Conservation (phyloP, 2,329 filamentous ascomycete species). For the Exophiala alcalophila region DNA sequence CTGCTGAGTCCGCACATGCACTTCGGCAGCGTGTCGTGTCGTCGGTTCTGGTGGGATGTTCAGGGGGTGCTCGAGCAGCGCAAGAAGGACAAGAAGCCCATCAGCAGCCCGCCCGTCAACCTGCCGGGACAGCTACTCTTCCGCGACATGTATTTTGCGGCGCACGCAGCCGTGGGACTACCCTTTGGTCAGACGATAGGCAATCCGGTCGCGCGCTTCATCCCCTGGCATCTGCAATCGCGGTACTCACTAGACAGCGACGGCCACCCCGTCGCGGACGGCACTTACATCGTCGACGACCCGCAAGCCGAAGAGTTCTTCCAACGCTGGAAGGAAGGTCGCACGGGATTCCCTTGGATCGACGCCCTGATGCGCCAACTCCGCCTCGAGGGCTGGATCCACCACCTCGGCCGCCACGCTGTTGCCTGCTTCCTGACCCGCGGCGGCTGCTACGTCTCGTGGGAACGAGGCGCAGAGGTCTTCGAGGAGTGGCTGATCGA, state of each 20-base stretch:
- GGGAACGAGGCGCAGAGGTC: slow-evolving; percentile 74
- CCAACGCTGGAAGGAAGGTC: slow-evolving; percentile 64
- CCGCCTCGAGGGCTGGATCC: slow-evolving; percentile 70
- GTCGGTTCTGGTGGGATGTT: slow-evolving; percentile 70
- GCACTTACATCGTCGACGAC: slow-evolving; percentile 63
- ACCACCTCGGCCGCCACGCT: slow-evolving; percentile 73
- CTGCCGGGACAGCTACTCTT: slow-evolving; percentile 72
- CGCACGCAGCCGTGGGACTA: slow-evolving; percentile 66
- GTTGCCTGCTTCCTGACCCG: slow-evolving; percentile 78
- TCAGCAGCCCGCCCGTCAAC: slow-evolving; percentile 61
- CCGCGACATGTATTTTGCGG: slow-evolving; percentile 79
- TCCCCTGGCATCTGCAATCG: slow-evolving; percentile 74
- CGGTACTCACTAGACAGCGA: slow-evolving; percentile 41
- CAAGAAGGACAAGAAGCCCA: slow-evolving; percentile 54
- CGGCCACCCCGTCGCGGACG: slow-evolving; percentile 51
- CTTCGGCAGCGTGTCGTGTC: slow-evolving; percentile 68
- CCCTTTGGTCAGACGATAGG: slow-evolving; percentile 62
- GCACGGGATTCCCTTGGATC: slow-evolving; percentile 76
- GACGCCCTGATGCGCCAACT: slow-evolving; percentile 78
- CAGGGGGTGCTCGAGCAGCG: slow-evolving; percentile 60
- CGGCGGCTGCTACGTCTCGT: slow-evolving; percentile 73
- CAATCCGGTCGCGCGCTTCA: slow-evolving; percentile 68
- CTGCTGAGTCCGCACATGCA: slow-evolving; percentile 71
- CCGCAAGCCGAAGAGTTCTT: slow-evolving; percentile 63
- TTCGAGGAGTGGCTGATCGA: slow-evolving; percentile 75